phyloP scores from a whole-genome alignment of 1,284 basidiomycete species.

The Microbotryum intermedium region DNA sequence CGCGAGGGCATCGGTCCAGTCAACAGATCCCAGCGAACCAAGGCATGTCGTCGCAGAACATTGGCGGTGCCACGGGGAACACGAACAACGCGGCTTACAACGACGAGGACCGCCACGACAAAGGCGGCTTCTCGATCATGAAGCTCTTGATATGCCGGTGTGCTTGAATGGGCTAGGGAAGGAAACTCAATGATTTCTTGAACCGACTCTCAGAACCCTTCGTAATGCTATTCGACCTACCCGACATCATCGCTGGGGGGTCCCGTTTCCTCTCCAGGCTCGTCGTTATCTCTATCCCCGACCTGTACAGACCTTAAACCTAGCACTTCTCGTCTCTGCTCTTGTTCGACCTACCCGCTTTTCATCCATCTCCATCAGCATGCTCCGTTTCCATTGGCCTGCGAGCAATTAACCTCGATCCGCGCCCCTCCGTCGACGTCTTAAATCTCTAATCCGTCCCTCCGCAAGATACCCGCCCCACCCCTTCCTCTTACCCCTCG shows the following conservation, averaged over 20 bases:
- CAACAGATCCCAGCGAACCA: slow-evolving; percentile 14
- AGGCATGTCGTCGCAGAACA: slow-evolving; percentile 17
- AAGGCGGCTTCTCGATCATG: slow-evolving; percentile 36
- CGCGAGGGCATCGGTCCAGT: not conserved
- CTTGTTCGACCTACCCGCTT: no score
- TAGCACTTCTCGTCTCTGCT: not conserved
- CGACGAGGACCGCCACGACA: slow-evolving; percentile 27
- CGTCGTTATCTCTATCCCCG: slow-evolving; percentile 2
- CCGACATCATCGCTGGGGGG: no score
- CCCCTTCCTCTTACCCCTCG: no score
- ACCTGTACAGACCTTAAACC: not conserved
- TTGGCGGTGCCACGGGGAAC: not conserved
- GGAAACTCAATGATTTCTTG: slow-evolving; percentile 9
- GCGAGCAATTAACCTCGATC: no score
- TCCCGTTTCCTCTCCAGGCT: not conserved
- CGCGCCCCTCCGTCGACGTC: no score
- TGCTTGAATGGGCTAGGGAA: slow-evolving; percentile 17
- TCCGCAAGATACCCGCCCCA: no score
- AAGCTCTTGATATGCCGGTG: slow-evolving; percentile 40
- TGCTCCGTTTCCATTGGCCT: no score
- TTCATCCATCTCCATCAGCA: no score
- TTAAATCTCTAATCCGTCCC: no score
- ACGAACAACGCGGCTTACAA: slow-evolving; percentile 30
- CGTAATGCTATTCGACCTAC: not conserved
- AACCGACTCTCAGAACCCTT: not conserved